A percentile compares a stretch with the other conserved stretches of the same genome.
phyloP scores from a whole-genome alignment of 306 rosid genomes.

The Potentilla sterilis region DNA sequence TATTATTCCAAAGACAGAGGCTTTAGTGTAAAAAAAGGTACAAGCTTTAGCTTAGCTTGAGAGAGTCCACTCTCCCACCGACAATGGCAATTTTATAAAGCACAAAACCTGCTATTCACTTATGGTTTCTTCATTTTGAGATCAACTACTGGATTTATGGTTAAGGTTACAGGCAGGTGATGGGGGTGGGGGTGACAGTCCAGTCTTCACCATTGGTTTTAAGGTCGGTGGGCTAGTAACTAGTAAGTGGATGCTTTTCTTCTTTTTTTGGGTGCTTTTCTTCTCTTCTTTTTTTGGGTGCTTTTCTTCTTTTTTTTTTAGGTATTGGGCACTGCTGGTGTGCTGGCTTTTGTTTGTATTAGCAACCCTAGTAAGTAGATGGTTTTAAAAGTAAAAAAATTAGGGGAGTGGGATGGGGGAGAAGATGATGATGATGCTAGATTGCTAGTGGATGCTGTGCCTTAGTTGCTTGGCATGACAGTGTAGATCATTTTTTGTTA shows the following conservation, averaged over 20 bases:
- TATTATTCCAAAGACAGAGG: constrained; percentile 26
- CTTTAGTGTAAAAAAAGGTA: constrained; percentile 7
- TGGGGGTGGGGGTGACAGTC: background rate
- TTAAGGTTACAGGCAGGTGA: background rate
- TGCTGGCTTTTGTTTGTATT: constrained; percentile 15
- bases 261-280: background rate
- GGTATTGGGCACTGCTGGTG: constrained; percentile 4
- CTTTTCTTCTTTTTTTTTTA: too few relatives aligned
- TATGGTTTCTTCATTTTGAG: background rate
- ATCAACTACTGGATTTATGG: background rate
- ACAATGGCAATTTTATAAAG: background rate
- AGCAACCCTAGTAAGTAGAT: constrained; percentile 20
- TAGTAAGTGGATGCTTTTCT: background rate
- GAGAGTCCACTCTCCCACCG: too few relatives aligned
- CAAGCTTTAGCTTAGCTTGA: constrained; percentile 36
- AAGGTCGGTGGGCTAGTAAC: background rate
- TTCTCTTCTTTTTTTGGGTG: background rate
- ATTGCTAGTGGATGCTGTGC: constrained; percentile 10
- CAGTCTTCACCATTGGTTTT: background rate
- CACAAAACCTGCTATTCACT: background rate
- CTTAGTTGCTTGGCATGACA: constrained; percentile 5
- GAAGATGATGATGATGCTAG: constrained; percentile 28
- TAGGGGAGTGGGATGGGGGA: constrained; percentile 14
- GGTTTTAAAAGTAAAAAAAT: constrained; percentile 23
- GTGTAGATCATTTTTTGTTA: background rate